Evolutionary conservation across 768 basidiomycete species (phyloP).

Genomic region (Mycena haematopus): DNA sequence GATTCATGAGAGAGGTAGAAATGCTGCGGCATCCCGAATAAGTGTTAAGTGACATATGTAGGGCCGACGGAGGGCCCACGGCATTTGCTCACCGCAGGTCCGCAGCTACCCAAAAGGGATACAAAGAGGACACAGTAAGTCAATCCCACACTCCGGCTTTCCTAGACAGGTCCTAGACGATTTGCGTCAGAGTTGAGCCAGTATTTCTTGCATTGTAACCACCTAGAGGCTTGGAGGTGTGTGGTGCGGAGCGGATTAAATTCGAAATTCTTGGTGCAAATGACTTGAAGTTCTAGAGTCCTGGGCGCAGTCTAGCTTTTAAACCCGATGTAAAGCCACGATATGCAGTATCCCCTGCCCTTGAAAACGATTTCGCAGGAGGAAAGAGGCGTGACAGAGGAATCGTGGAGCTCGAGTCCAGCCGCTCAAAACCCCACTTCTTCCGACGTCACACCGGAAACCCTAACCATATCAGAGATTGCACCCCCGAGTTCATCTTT

Average conservation of each 20-base stretch:
- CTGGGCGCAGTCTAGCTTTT: neutral
- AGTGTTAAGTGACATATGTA: conserved; percentile 3
- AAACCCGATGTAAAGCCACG: neutral
- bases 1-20: conserved; percentile 16
- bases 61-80: neutral
- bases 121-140: too few species aligned
- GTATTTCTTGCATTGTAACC: too few species aligned
- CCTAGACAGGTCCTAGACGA: neutral
- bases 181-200: neutral
- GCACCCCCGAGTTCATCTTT: too few species aligned
- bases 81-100: conserved; percentile 12
- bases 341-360: neutral
- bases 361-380: too few species aligned
- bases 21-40: neutral
- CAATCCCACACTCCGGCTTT: neutral
- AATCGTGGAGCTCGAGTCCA: too few species aligned
- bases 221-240: too few species aligned
- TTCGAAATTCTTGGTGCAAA: neutral
- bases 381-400: too few species aligned
- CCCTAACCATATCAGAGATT: too few species aligned
- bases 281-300: neutral
- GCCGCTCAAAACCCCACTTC: too few species aligned
- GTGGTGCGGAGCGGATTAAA: neutral
- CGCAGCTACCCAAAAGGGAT: neutral
- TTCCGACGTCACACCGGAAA: too few species aligned